Base-by-base conservation (phyloP, 2,329 filamentous ascomycete species). In the Penicillium sclerotigenum region DNA sequence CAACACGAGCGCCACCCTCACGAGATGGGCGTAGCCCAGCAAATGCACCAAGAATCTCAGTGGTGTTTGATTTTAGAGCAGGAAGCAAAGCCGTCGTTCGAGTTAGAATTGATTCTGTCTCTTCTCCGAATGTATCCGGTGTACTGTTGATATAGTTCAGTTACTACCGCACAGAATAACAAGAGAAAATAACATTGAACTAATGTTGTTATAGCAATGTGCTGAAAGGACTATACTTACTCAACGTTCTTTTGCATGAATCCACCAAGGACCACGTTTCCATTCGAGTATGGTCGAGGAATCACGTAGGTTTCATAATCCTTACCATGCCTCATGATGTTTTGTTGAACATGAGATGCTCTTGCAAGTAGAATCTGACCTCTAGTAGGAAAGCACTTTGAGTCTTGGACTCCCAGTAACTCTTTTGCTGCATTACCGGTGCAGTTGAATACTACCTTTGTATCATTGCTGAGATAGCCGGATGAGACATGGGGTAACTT, bases 271-370 rank as follows among this genome's bases (percentile, higher is more conserved):
- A 74, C 64, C 4, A 70, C 71, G 22, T 72, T 71, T 1, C 68
- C 74, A 9, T 75, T 72, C 0, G 75, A 76, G 8, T 62, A 71
- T 6, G 60, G 60, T 1, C 73, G 65, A 0, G 74, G 74, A 43
- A 78, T 77, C 5, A 77, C 65, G 52, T 77, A 77, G 0, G 75
- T 77, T 54, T 76, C 72, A 41, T 75, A 75, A 51, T 73, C 70
- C 24, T 66, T 68, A 0, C 73, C 73, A 47, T 77, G 72, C 13
- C 69, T 66, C 75, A 77, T 77, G 47, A 73, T 60, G 40, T 76
- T 77, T 2, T 64, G 66, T 2, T 56, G 61, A 1, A 76, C 68
- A 0, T 61, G 33, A 0, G 75, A 73, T 0, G 74, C 75, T 22
- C 63, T 66, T 0, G 64, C 67, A 5, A 78, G 63, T 1, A 77